These are phyloP conservation scores for Scheffersomyces segobiensis DNA, from an alignment of 1,139 yeast genomes.

Conservation along the genomic window DNA sequence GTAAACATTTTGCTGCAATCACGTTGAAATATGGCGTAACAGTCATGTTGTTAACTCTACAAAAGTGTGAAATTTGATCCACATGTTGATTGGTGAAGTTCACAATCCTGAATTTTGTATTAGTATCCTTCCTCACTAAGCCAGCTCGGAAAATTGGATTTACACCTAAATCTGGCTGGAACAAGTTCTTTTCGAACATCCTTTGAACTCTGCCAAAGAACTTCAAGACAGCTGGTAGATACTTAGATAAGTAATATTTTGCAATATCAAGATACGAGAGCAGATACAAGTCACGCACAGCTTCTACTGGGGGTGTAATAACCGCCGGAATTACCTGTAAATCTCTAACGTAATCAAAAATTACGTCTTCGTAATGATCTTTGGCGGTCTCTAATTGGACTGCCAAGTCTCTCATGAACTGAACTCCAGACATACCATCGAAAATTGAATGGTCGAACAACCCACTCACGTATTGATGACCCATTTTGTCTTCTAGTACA, in stretches of 20 bases:
- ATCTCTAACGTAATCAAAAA: conserved; percentile 2
- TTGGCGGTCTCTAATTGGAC: conserved; percentile 7
- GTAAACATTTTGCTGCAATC: conserved; percentile 8
- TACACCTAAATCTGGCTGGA: neutral
- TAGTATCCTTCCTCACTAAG: conserved; percentile 2
- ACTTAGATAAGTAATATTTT: neutral
- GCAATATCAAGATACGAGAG: neutral
- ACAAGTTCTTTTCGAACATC: neutral
- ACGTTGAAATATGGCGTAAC: conserved; percentile 12
- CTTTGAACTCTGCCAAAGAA: neutral
- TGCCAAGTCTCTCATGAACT: conserved; percentile 13
- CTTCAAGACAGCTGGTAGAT: neutral
- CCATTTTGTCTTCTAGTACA: conserved; percentile 5
- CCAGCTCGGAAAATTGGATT: conserved; percentile 5
- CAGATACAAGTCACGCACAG: neutral
- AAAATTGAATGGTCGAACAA: conserved; percentile 13
- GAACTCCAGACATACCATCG: conserved; percentile 14
- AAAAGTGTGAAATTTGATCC: conserved; percentile 2
- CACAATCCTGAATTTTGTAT: conserved; percentile 8
- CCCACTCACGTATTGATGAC: conserved; percentile 9
- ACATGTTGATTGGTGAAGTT: conserved; percentile 8
- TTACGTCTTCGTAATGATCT: neutral
- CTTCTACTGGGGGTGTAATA: neutral
- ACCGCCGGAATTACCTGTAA: neutral
- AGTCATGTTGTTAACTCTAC: conserved; percentile 7